These are phyloP conservation scores for Ogataea corticis DNA, from an alignment of 805 yeast genomes.

Conservation along the genomic window DNA sequence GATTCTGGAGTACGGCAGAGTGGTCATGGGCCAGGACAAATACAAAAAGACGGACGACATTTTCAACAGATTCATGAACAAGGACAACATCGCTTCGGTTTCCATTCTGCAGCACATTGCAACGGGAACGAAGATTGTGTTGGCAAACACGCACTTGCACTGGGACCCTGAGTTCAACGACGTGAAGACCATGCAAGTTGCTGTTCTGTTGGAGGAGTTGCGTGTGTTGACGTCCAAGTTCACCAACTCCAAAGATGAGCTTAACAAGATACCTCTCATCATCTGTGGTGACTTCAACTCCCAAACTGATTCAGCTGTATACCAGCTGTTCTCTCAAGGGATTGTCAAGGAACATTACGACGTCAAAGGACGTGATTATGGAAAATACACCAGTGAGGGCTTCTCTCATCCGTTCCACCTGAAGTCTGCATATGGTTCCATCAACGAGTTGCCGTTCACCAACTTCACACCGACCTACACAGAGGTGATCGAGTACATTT, in stretches of 20 bases:
- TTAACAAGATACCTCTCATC: slow-evolving; percentile 62
- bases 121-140: slow-evolving; percentile 69
- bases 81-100: slow-evolving; percentile 87
- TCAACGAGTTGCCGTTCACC: slow-evolving; percentile 92
- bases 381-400: slow-evolving; percentile 86
- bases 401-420: slow-evolving; percentile 78
- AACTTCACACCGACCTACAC: slow-evolving; percentile 93
- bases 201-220: slow-evolving; percentile 85
- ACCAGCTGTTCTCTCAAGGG: slow-evolving; percentile 83
- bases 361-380: slow-evolving; percentile 84
- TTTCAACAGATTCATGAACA: slow-evolving; percentile 92
- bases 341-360: slow-evolving; percentile 77
- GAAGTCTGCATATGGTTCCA: slow-evolving; percentile 78
- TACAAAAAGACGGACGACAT: slow-evolving; percentile 92
- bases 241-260: slow-evolving; percentile 31
- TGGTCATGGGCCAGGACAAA: slow-evolving; percentile 78
- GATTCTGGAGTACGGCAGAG: slow-evolving; percentile 78
- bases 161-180: slow-evolving; percentile 98
- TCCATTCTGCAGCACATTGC: slow-evolving; percentile 69
- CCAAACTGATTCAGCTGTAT: slow-evolving; percentile 83
- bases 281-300: slow-evolving; percentile 98
- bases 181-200: slow-evolving; percentile 94
- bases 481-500: slow-evolving; percentile 90
- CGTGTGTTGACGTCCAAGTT: slow-evolving; percentile 58
- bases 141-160: slow-evolving; percentile 92